These are phyloP conservation scores for Colletotrichum theobromicola DNA, from an alignment of 2,329 filamentous ascomycete species.

Conservation along the genomic window DNA sequence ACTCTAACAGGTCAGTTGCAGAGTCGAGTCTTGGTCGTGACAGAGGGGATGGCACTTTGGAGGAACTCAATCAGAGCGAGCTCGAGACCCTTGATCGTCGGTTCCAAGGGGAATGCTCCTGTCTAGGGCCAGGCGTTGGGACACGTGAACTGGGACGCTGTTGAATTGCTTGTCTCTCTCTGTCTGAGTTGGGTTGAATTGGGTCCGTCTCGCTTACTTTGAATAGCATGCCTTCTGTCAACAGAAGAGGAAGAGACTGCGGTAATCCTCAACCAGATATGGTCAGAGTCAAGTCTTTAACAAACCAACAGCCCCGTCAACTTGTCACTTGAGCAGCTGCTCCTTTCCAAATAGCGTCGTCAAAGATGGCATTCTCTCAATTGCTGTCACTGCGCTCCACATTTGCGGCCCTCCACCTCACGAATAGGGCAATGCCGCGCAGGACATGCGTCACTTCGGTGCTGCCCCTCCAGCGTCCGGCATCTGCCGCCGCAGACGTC, in stretches of 20 bases:
- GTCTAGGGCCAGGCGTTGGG: background rate
- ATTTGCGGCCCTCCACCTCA: background rate
- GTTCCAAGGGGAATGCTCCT: background rate
- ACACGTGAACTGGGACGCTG: background rate
- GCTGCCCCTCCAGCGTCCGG: conserved; percentile 16
- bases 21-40: background rate
- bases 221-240: background rate
- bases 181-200: background rate
- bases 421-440: conserved; percentile 12
- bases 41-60: no score
- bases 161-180: background rate
- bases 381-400: background rate
- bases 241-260: background rate
- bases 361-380: background rate
- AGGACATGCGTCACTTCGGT: background rate
- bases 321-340: background rate
- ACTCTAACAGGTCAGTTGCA: background rate
- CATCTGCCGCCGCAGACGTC: conserved; percentile 3
- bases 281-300: background rate
- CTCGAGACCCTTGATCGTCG: background rate
- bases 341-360: background rate
- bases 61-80: no score
- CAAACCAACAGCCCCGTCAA: background rate
- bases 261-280: no score
- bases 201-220: background rate